Evolutionary conservation across 1,284 basidiomycete genomes (phyloP).

Genomic region (Fomitopsis pinicola): DNA sequence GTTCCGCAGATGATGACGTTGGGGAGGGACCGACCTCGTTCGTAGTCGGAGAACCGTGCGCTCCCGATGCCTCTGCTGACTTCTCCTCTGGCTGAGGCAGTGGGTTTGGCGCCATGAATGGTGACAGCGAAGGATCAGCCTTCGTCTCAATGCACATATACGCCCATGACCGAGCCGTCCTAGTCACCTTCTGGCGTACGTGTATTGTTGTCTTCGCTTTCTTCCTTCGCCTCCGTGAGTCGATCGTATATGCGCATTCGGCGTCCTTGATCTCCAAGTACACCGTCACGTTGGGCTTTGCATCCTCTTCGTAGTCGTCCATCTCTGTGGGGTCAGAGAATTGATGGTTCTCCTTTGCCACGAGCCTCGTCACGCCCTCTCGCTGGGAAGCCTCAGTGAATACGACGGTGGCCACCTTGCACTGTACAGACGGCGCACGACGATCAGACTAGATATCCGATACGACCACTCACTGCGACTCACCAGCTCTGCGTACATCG

Average conservation of each 20-base stretch:
- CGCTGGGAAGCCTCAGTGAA: too few species aligned
- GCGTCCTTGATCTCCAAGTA: neutral
- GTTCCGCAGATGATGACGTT: too few species aligned
- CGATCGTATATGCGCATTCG: neutral
- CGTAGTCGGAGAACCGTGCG: too few species aligned
- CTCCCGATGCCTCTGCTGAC: too few species aligned
- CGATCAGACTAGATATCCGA: too few species aligned
- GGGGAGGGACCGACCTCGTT: too few species aligned
- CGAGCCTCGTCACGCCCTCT: neutral
- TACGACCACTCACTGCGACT: too few species aligned
- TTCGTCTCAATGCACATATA: neutral
- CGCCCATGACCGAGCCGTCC: neutral
- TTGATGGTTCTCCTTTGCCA: neutral
- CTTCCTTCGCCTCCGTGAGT: too few species aligned
- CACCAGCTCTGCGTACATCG: too few species aligned
- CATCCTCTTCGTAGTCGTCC: neutral
- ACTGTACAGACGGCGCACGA: too few species aligned
- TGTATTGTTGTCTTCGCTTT: too few species aligned
- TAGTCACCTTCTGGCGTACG: neutral
- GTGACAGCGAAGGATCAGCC: neutral
- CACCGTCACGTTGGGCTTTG: neutral
- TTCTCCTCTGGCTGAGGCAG: neutral
- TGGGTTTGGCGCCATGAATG: neutral
- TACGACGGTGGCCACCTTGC: too few species aligned
- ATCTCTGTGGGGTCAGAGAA: neutral